Conservation (phyloP, 352 stramenopile species). For the Pythium rhizo-oryzae region DNA sequence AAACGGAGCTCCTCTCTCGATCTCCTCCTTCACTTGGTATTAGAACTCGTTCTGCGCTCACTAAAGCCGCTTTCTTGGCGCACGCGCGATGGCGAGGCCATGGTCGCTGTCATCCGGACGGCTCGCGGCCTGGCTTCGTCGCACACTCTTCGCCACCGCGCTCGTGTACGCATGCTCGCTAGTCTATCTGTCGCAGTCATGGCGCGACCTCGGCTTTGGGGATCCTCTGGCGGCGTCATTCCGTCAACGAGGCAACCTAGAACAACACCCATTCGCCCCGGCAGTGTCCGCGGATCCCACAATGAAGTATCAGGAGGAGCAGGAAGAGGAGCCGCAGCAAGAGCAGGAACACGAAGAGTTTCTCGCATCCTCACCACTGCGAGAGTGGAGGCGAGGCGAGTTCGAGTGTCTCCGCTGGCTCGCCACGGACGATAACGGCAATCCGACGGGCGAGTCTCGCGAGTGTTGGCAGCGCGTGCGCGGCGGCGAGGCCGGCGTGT, state of each 20-base stretch:
- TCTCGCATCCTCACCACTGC: neutral
- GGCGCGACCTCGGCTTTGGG: neutral
- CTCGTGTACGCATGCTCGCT: conserved; percentile 11
- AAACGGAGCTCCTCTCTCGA: too few relatives aligned
- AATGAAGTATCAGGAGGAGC: too few relatives aligned
- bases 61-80: too few relatives aligned
- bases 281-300: too few relatives aligned
- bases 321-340: too few relatives aligned
- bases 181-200: conserved; percentile 6
- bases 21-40: too few relatives aligned
- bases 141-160: conserved; percentile 1
- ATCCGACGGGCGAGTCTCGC: conserved; percentile 44
- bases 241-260: too few relatives aligned
- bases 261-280: too few relatives aligned
- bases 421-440: conserved; percentile 53
- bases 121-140: conserved; percentile 1
- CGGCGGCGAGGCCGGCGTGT: conserved; percentile 60
- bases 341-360: neutral
- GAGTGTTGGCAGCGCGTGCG: conserved; percentile 71
- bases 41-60: too few relatives aligned
- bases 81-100: neutral
- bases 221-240: too few relatives aligned
- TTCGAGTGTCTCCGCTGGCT: conserved; percentile 75
- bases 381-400: conserved; percentile 25
- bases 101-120: too few relatives aligned